These are phyloP conservation scores for Alternaria hordeiaustralica DNA, from an alignment of 2,329 filamentous ascomycete genomes.

Conservation along the genomic window DNA sequence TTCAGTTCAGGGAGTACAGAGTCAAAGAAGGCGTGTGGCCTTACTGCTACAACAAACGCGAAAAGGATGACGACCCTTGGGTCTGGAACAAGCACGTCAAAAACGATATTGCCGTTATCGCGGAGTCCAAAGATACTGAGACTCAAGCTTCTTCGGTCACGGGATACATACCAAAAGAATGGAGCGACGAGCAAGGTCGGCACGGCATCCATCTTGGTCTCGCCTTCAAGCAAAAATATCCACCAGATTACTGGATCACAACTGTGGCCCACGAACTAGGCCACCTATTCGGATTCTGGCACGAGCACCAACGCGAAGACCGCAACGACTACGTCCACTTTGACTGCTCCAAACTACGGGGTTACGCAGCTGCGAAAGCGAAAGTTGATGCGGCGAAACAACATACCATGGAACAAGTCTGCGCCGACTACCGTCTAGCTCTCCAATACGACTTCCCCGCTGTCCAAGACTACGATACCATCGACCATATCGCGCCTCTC, in stretches of 20 bases:
- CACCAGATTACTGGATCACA: not conserved
- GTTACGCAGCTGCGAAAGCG: not conserved
- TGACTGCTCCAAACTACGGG: not conserved
- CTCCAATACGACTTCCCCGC: not conserved
- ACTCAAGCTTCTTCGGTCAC: not conserved
- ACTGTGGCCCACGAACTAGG: constrained; percentile 2
- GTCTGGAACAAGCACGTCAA: not conserved
- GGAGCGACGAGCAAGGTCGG: not conserved
- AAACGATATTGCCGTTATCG: not conserved
- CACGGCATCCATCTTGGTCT: not conserved
- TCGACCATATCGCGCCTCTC: not conserved
- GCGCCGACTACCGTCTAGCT: constrained; percentile 2
- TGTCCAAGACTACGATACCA: constrained; percentile 1
- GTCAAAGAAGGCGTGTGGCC: not conserved
- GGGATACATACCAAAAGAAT: constrained; percentile 2
- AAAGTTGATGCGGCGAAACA: not conserved
- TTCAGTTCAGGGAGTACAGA: constrained; percentile 2
- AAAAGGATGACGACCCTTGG: not conserved
- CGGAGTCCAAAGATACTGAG: not conserved
- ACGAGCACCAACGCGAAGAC: not conserved
- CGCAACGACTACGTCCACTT: not conserved
- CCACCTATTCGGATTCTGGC: not conserved
- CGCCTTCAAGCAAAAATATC: not conserved
- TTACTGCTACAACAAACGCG: not conserved
- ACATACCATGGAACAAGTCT: constrained; percentile 1